Evolutionary conservation across 139 green algal genomes (phyloP).

Genomic region (Chlorella sp.): DNA sequence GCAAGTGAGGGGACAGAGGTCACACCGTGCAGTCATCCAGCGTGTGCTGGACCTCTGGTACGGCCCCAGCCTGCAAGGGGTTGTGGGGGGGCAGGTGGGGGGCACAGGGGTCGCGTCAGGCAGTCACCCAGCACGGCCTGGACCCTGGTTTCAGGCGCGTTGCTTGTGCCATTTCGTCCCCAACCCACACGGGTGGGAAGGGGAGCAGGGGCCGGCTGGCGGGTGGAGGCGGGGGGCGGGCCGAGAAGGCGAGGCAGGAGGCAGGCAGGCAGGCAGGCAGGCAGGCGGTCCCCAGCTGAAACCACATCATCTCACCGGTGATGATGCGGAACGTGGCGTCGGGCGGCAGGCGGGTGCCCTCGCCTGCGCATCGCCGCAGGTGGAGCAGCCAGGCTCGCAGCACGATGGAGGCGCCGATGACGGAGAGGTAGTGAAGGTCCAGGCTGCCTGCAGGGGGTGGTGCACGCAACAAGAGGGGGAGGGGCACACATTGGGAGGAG

Average conservation of each 20-base stretch:
- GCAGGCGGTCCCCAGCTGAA: too few species aligned
- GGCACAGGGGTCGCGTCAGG: too few species aligned
- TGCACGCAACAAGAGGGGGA: background rate
- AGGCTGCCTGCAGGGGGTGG: conserved; percentile 11
- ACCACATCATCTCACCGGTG: conserved; percentile 23
- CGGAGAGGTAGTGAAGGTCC: conserved; percentile 42
- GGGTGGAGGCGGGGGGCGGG: too few species aligned
- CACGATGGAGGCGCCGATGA: conserved; percentile 9
- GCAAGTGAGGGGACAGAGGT: background rate
- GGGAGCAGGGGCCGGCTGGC: too few species aligned
- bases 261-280: too few species aligned
- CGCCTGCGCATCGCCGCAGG: conserved; percentile 8
- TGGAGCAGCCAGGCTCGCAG: conserved; percentile 48
- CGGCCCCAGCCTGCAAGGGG: background rate
- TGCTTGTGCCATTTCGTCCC: too few species aligned
- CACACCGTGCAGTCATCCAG: background rate
- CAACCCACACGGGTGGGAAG: too few species aligned
- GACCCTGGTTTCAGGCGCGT: too few species aligned
- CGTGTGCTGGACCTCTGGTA: background rate
- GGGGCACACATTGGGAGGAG: too few species aligned
- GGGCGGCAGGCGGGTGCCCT: background rate
- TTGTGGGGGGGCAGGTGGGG: background rate
- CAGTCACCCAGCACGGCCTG: too few species aligned
- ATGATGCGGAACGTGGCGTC: conserved; percentile 12
- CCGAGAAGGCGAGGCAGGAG: too few species aligned